Conservation (phyloP, 805 yeast genomes). For the Dipodascus albidus region DNA sequence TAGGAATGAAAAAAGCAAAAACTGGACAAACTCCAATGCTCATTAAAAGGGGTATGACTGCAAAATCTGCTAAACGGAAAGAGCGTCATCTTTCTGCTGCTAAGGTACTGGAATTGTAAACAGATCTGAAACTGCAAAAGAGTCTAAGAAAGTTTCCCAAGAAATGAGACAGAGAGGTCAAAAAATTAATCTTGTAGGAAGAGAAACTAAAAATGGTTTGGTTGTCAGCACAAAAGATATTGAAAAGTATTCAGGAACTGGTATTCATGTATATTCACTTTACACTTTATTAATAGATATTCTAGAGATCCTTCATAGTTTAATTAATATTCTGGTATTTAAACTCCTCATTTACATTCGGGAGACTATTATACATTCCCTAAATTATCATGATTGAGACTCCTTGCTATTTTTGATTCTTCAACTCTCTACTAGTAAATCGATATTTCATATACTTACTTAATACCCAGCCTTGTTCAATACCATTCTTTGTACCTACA, state of each 20-base stretch:
- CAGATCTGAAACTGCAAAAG: constrained; percentile 31
- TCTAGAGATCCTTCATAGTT: too few species aligned
- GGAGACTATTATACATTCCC: too few species aligned
- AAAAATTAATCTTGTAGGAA: constrained; percentile 65
- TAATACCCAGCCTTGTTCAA: too few species aligned
- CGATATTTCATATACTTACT: too few species aligned
- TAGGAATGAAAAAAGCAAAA: constrained; percentile 26
- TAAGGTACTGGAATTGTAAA: constrained; percentile 81
- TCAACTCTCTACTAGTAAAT: too few species aligned
- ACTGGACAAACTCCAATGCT: constrained; percentile 81
- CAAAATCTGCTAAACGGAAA: constrained; percentile 28
- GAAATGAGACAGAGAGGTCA: constrained; percentile 64
- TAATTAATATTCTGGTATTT: too few species aligned
- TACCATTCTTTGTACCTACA: too few species aligned
- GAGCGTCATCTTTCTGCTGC: constrained; percentile 65
- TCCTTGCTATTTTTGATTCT: too few species aligned
- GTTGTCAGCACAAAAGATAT: constrained; percentile 59
- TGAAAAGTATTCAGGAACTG: constrained; percentile 16
- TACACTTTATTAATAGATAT: too few species aligned
- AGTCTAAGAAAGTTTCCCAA: constrained; percentile 23
- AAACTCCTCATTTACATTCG: too few species aligned
- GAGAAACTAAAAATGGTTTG: constrained; percentile 67
- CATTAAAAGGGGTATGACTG: constrained; percentile 74
- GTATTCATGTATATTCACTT: too few species aligned
- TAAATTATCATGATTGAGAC: too few species aligned